Evolutionary conservation across 768 basidiomycete genomes (phyloP).

Genomic region (Boletus rubescentipes): DNA sequence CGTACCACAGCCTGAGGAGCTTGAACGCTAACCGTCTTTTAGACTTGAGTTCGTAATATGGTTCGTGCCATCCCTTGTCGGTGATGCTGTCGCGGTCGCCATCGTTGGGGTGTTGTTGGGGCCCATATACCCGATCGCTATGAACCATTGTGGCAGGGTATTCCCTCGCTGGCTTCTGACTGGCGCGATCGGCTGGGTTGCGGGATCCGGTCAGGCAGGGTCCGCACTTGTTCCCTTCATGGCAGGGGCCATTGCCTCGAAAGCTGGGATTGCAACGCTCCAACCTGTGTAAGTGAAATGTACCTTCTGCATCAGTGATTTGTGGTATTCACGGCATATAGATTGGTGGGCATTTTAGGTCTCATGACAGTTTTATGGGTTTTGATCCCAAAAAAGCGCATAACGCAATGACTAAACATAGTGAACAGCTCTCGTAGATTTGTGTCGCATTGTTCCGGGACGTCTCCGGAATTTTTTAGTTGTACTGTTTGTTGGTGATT

Average conservation of each 20-base stretch:
- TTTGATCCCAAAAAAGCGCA: slow-evolving; percentile 32
- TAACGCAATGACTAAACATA: slow-evolving; percentile 4
- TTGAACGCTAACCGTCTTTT: background rate
- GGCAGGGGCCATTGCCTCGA: slow-evolving; percentile 44
- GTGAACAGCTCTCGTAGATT: background rate
- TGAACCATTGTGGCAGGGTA: slow-evolving; percentile 35
- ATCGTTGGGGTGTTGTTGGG: slow-evolving; percentile 70
- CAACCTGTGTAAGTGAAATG: slow-evolving; percentile 46
- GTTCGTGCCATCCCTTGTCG: slow-evolving; percentile 65
- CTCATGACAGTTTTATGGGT: slow-evolving; percentile 41
- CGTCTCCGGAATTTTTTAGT: background rate
- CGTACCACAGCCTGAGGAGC: too few species aligned
- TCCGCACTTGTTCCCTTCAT: slow-evolving; percentile 52
- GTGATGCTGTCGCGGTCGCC: slow-evolving; percentile 61
- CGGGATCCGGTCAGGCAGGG: slow-evolving; percentile 51
- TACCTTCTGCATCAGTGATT: background rate
- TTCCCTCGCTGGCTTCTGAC: slow-evolving; percentile 37
- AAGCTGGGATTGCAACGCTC: slow-evolving; percentile 42
- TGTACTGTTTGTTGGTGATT: background rate
- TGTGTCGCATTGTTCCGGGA: background rate
- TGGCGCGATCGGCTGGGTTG: slow-evolving; percentile 49
- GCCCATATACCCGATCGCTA: slow-evolving; percentile 65
- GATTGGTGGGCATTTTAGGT: slow-evolving; percentile 37
- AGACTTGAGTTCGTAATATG: slow-evolving; percentile 69
- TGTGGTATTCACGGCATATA: background rate